Base-by-base conservation (phyloP, 768 basidiomycete genomes). In the Peribolospora baueri region DNA sequence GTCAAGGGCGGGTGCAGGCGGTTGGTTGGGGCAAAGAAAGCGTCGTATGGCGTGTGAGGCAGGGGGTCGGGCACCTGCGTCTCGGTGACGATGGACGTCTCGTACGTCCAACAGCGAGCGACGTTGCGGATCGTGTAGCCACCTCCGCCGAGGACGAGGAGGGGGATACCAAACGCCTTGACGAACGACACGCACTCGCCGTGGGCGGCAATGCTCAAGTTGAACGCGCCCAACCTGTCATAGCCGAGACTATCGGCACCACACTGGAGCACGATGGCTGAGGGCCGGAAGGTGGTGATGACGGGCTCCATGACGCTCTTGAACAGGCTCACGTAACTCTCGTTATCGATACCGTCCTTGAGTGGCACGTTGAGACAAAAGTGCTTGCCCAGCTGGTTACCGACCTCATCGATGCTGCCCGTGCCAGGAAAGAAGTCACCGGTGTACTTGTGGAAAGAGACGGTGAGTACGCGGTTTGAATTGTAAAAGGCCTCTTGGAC, bases 391-490 rank as follows among this genome's bases (percentile, higher is more conserved):
- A 78, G 66, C 14, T 74, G 72, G 10, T 86, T 84, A 4, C 73
- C 73, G 58, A 86, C 85, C 69, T 98, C 91, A 64, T 90, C 84
- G 7, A 95, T 74, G 67, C 88, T 88, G 11, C 91, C 91, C 0
- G 91, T 98, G 0, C 90, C 88, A 0, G 91, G 91, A 68, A 98
- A 98, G 73, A 98, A 98, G 63, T 91, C 86, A 55, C 86, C 88
- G 1, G 84, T 88, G 71, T 93, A 98, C 69, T 97, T 97, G 73
- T 98, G 91, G 69, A 98, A 98, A 0, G 91, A 95, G 10, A 95
- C 85, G 0, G 91, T 97, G 77, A 95, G 82, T 59, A 98, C 91
- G n/a, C 91, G 80, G 63, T 98, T 88, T 45, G 86, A 82, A 61
- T 91, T 82, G 68, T 91, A 98, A 68, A 98, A 97, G 0, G 91